Evolutionary conservation across 495 filamentous ascomycete genomes (phyloP), one percentile per base, ranked within the genome.

Genomic region (Aspergillus coremiiformis): DNA sequence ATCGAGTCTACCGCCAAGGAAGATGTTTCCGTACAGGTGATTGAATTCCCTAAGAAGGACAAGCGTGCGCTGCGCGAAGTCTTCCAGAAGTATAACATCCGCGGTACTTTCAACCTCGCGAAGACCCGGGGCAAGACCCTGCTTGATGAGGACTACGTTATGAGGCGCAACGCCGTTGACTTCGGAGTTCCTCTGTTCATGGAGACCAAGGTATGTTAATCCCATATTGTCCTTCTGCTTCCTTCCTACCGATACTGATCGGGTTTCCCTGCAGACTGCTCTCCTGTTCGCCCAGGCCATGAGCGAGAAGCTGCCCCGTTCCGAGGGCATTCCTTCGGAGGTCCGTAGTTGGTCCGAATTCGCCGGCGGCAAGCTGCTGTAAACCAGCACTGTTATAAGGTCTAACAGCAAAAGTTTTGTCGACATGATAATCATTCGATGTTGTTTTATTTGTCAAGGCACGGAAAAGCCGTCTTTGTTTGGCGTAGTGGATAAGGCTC

Each of bases 141-240:
- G 53, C 74, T 87, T 47, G 93, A 98, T 65, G 90, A 92, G 56
- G 92, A 97, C 72, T 98, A 98, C 58, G 90, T 97, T 42, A 98
- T 97, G 93, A 83, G 93, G 58, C 83, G 94, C 60, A 96, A 98
- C 64, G 93, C 92, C 14, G 94, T 98, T 37, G 93, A 98, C 73
- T 98, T 98, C 67, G 90, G 91, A 50, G 90, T 97, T 20, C 93
- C 93, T 32, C 76, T 97, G 54, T 98, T 97, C 70, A 96, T 96
- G 91, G 93, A 98, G 73, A 92, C 93, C 19, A 94, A 93, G 87
- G 92, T 96, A 76, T 77, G 84, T 71, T 29, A 33, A 43, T 19
- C 15, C 15, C 22, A 14, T 17, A 41, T 39, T 32, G 22, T n/a
- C 39, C 6, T 33, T 26, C 24, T 19, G 0, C 26, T 20, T 29